Percentiles rank a stretch among this genome's conserved stretches.
phyloP scores from a whole-genome alignment of 2,329 filamentous ascomycete species.

The Botryosphaeria dothidea region DNA sequence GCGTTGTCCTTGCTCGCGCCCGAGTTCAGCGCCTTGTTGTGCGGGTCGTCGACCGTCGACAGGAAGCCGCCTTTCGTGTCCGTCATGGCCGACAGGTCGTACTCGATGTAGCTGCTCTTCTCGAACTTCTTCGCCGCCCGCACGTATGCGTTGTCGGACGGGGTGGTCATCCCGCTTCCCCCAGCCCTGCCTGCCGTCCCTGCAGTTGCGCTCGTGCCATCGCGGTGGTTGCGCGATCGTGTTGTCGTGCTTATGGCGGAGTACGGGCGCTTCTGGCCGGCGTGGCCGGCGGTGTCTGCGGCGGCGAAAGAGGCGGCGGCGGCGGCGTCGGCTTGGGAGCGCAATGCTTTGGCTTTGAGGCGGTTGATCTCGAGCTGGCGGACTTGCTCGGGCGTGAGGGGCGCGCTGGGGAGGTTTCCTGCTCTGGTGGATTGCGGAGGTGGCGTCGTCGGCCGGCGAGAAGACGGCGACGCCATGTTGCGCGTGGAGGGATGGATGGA shows the following conservation, averaged over 20 bases:
- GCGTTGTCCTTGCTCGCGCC: conserved; percentile 44
- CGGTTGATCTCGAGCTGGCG: conserved; percentile 76
- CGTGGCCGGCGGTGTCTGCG: conserved; percentile 31
- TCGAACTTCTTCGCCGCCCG: conserved; percentile 84
- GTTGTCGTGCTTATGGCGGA: conserved; percentile 58
- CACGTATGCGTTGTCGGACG: conserved; percentile 43
- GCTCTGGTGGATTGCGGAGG: conserved; percentile 39
- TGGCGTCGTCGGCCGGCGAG: conserved; percentile 48
- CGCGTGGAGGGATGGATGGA: neutral
- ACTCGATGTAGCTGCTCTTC: conserved; percentile 80
- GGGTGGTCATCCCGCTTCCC: conserved; percentile 35
- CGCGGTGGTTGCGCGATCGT: conserved; percentile 63
- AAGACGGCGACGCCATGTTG: conserved; percentile 32
- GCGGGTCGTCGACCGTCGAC: conserved; percentile 85
- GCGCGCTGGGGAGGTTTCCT: conserved; percentile 42
- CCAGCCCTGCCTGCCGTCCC: conserved; percentile 23
- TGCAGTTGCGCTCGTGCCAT: conserved; percentile 58
- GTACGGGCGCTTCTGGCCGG: conserved; percentile 73
- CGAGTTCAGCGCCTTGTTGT: conserved; percentile 73
- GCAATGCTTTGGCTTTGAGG: conserved; percentile 83
- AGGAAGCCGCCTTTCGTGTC: conserved; percentile 97
- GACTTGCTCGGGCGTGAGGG: conserved; percentile 62
- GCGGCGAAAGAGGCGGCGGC: conserved; percentile 25
- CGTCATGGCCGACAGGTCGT: conserved; percentile 97
- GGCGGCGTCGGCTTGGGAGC: conserved; percentile 66